Base-by-base conservation (phyloP, 805 yeast species). In the Tetrapisispora arboricola region DNA sequence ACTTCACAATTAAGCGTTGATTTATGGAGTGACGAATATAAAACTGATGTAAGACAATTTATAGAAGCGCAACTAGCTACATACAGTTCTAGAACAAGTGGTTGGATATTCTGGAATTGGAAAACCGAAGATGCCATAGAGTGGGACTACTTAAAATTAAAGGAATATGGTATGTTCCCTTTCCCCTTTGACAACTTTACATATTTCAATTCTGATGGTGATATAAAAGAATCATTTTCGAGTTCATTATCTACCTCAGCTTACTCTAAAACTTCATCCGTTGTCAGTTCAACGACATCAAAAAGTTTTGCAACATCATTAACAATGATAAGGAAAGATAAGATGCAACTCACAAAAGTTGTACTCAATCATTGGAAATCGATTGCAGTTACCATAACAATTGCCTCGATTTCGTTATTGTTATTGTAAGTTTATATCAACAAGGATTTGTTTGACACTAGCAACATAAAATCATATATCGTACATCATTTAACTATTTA, bases 31-130 rank as follows among this genome's bases (percentile, higher is more conserved):
- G 17, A 30, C 2, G 52, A 60, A 13, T 67, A 71, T 36, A 71
- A 62, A 43, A 51, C 47, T 3, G 58, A 73, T 32, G 71, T 74
- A 9, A 64, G 84, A 43, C 70, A 67, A 50, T 72, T 70, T 46
- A 66, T 80, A 29, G 84, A 80, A 51, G 75, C 73, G 31, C 86
- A 80, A 52, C 53, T 80, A 40, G 74, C 75, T 37, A 66, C 73
- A 22, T 80, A 68, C 53, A 63, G 63, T 17, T 51, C 55, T n/a
- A 49, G 63, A 40, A 64, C 69, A 27, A 62, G 63, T 10, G 86
- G 86, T 0, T 80, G 79, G 75, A 71, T 79, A 29, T 80, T 78
- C 51, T 80, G 86, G 87, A 75, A 76, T 49, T 79, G 70, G 64
- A 79, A 78, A 54, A 78, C 84, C 0, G 87, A 80, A 51, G 55